Base-by-base conservation (phyloP, 1,284 basidiomycete genomes). In the Cutaneotrichosporon dermatis region DNA sequence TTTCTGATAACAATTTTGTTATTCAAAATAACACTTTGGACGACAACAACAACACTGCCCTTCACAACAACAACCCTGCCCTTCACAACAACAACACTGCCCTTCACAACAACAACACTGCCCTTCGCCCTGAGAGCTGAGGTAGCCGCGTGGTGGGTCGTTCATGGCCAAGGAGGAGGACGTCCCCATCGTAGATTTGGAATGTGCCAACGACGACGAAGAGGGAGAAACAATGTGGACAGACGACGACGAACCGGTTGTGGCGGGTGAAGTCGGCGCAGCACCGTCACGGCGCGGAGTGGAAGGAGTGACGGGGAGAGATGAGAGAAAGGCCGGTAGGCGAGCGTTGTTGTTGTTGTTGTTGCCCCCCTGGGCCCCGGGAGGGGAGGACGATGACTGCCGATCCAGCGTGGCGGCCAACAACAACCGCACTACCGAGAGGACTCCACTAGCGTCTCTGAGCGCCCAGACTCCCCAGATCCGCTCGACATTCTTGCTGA, bases 341-440 rank as follows among this genome's bases (percentile, higher is more conserved):
- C 6, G 52, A 33, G 2, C 13, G n/a, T 35, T 33, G 2, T 16
- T 51, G 37, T 49, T 25, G 25, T 25, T 25, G 25, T 25, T 49
- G 43, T 6, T 44, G 34, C 46, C 34, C 34, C 9, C 16, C 16
- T 36, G 2, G 34, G 25, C 46, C 11, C 25, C 46, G 33, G 46
- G 46, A 49, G 46, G 46, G 33, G 46, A 49, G 46, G 46, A 36
- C 6, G 46, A 49, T 49, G 46, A 49, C 34, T 49, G 46, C 34
- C 11, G 34, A 49, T 49, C 46, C 46, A 49, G 46, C 33, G 34
- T 49, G 45, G 33, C 44, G n/a, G 44, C 45, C 25, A 25, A 25
- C 25, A 25, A 25, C 25, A 25, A 25, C 25, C 25, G 25, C 25
- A 25, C 25, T 25, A 25, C 25, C 25, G 25, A 25, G 25, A 25